A percentile compares a stretch with the other conserved stretches of the same genome.
These are phyloP conservation scores for Cordia subcordata DNA, from an alignment of 257 asterid species.

Conservation along the genomic window DNA sequence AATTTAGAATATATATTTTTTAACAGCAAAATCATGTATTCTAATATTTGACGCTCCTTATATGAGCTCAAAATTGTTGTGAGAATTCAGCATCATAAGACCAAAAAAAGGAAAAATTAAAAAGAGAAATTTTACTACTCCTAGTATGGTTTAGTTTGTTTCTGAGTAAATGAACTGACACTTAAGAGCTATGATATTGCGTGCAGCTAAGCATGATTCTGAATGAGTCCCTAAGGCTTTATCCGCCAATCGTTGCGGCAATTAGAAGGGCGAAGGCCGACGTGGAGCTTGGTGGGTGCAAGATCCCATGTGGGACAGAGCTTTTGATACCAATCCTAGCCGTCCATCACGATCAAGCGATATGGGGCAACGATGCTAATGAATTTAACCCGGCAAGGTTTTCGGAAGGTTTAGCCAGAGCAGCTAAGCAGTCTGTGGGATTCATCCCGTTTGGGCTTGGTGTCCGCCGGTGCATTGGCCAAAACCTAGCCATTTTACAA, in stretches of 20 bases:
- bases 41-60: too few species aligned
- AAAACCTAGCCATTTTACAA: constrained; percentile 35
- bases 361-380: constrained; percentile 40
- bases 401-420: constrained; percentile 30
- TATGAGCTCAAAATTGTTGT: too few species aligned
- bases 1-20: too few species aligned
- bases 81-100: too few species aligned
- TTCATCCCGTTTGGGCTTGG: constrained; percentile 47
- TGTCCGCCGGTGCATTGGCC: constrained; percentile 44
- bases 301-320: constrained; percentile 38
- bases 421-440: constrained; percentile 34
- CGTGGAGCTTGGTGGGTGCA: constrained; percentile 42
- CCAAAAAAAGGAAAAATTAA: too few species aligned
- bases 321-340: constrained; percentile 42
- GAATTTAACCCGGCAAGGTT: constrained; percentile 42
- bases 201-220: constrained; percentile 40
- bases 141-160: not conserved
- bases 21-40: too few species aligned
- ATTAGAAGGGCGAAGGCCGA: constrained; percentile 37
- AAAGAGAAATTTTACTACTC: too few species aligned
- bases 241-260: constrained; percentile 45
- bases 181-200: not conserved
- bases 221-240: constrained; percentile 35
- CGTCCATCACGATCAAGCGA: constrained; percentile 39
- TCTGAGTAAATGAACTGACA: not conserved